Base-by-base conservation (phyloP, 306 rosid genomes). In the Cicer yamashitae region DNA sequence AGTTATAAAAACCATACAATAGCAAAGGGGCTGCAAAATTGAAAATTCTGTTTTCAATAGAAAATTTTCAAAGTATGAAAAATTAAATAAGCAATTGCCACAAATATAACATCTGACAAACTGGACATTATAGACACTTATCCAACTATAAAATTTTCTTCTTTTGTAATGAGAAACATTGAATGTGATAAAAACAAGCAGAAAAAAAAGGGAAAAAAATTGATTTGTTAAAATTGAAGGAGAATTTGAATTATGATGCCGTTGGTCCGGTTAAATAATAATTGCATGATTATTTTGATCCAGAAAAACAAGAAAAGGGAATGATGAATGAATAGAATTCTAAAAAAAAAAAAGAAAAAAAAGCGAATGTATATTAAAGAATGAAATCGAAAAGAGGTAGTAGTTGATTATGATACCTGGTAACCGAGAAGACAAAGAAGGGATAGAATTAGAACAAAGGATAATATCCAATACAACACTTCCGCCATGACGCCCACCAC, bases 401-500 rank as follows among this genome's bases (percentile, higher is more conserved):
- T 56, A 10, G 12, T 46, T 37, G n/a, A 54, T 48, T 48, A 62
- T 48, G 57, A 7, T 22, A 88, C 97, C 93, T 92, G 96, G 74
- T 84, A 92, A 77, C 96, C 96, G 15, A 90, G 67, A 38, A 87
- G 10, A 68, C 84, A 82, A 7, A 88, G 73, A 40, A 88, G 82
- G 77, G 86, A 71, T 47, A 92, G 38, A 41, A 90, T 82, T 71
- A 90, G 78, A 79, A 87, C 76, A 86, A 92, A 92, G 10, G 84
- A 70, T 51, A 79, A 39, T 70, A 92, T 90, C 96, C 96, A 90
- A 44, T 84, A 84, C 46, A 89, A 77, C 52, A 87, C 75, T 57
- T 71, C 86, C 63, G 80, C 86, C 96, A 91, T 91, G 34, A 63
- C 86, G 20, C 14, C 58, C 50, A 48, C 65, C 48, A 3, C 82